Evolutionary conservation across 805 yeast species (phyloP), one percentile per base, ranked within the genome.

Genomic region (Monosporozyma unispora): DNA sequence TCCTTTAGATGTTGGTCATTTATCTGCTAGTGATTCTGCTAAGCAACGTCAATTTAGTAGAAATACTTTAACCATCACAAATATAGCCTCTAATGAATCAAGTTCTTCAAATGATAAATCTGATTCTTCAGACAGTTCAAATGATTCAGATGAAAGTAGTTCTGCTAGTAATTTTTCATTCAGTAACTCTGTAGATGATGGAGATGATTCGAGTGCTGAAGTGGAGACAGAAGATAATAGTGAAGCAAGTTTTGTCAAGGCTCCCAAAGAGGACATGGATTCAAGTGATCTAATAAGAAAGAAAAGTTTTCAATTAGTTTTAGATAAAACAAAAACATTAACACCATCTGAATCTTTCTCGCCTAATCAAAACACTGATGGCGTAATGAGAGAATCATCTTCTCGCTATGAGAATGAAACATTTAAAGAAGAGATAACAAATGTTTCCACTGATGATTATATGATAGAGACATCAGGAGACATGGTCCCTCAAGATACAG

Each of bases 131-230:
- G 27, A 25, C 14, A 39, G 27, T 23, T 33, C 22, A 2, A 16
- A 18, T 16, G 31, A 33, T 44, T 22, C 31, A 16, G 12, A 33
- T 16, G 3, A 9, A 16, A 35, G 40, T 11, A 37, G 12, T 28
- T 29, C 31, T 6, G 23, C 19, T 38, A 46, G 43, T 18, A 39
- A 18, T 3, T 47, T 49, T 41, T 49, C 54, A 16, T 49, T 48
- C 7, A 45, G 42, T 12, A 37, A 45, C 5, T 42, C 49, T 14
- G 33, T 40, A 3, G 37, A 44, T 19, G 42, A 21, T 10, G 22
- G 27, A 35, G 18, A 31, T 21, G 27, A 33, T 29, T 14, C 44
- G 12, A 8, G n/a, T 21, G 23, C 14, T 16, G 29, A 23, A 7
- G 7, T 10, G 8, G 10, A 7, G 7, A 41, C n/a, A n/a, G 27